A percentile compares a stretch with the other conserved stretches of the same genome.
These are phyloP conservation scores for Saccharum spontaneum DNA, from an alignment of 176 grass and related monocot species.

Conservation along the genomic window DNA sequence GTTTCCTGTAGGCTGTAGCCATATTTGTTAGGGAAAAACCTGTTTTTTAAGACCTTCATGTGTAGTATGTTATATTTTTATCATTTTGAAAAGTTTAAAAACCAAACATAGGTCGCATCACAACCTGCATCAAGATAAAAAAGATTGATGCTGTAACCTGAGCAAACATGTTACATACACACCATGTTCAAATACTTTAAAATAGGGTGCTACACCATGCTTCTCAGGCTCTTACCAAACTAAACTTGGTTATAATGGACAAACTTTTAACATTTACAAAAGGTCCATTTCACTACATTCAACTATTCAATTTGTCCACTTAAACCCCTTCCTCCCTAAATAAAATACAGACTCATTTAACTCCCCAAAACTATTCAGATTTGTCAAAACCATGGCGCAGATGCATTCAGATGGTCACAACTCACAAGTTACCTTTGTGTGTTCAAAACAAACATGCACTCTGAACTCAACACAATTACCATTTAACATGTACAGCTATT, in stretches of 20 bases:
- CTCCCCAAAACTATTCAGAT: neutral
- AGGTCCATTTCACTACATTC: neutral
- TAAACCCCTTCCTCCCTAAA: neutral
- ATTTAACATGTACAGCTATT: neutral
- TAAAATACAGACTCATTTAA: neutral
- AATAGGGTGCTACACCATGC: neutral
- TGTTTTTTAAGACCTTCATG: neutral
- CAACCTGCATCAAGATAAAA: constrained; percentile 56
- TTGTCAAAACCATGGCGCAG: neutral
- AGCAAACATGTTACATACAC: neutral
- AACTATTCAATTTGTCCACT: neutral
- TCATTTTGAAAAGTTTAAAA: neutral
- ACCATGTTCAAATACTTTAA: neutral
- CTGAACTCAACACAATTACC: neutral
- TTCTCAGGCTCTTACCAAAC: neutral
- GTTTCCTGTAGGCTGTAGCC: neutral
- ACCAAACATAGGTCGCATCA: constrained; percentile 97
- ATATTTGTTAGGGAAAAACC: neutral
- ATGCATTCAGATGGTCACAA: neutral
- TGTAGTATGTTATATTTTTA: too few relatives aligned
- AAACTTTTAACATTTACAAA: neutral
- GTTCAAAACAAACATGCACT: neutral
- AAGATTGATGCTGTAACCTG: constrained; percentile 4
- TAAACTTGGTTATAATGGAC: neutral
- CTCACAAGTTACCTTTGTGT: neutral